A percentile compares a stretch with the other conserved stretches of the same genome.
Evolutionary conservation across 768 basidiomycete species (phyloP).

Genomic region (Dictyophora rubrovolvata): DNA sequence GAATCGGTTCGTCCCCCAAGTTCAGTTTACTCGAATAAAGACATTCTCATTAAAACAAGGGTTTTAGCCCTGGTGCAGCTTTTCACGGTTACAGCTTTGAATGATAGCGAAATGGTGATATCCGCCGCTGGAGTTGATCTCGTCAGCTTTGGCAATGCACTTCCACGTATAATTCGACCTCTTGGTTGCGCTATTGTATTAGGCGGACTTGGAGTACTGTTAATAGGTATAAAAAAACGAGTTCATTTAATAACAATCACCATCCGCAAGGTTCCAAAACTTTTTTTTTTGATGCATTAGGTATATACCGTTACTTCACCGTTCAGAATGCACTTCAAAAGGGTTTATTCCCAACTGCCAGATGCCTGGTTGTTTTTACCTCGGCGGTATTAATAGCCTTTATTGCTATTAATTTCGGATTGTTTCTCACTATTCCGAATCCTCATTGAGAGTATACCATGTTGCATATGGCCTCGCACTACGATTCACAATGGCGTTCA

Average conservation of each 20-base stretch:
- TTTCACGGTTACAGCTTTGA: constrained; percentile 28
- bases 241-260: no score
- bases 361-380: constrained; percentile 23
- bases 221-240: constrained; percentile 19
- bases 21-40: no score
- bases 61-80: constrained; percentile 38
- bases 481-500: background rate
- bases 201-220: constrained; percentile 27
- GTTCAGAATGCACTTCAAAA: constrained; percentile 28
- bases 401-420: constrained; percentile 16
- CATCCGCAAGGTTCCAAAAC: no score
- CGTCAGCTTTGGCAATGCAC: constrained; percentile 1
- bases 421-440: background rate
- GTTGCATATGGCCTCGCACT: background rate
- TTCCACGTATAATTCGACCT: constrained; percentile 28
- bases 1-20: constrained; percentile 30
- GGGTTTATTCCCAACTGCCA: constrained; percentile 34
- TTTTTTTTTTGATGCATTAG: constrained; percentile 13
- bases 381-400: constrained; percentile 22
- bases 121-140: background rate
- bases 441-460: background rate
- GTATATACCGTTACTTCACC: constrained; percentile 29
- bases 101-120: constrained; percentile 3
- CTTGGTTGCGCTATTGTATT: constrained; percentile 32
- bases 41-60: background rate